A percentile compares a stretch with the other conserved stretches of the same genome.
phyloP scores from a whole-genome alignment of 1,139 yeast species.

The Taphrina confusa region DNA sequence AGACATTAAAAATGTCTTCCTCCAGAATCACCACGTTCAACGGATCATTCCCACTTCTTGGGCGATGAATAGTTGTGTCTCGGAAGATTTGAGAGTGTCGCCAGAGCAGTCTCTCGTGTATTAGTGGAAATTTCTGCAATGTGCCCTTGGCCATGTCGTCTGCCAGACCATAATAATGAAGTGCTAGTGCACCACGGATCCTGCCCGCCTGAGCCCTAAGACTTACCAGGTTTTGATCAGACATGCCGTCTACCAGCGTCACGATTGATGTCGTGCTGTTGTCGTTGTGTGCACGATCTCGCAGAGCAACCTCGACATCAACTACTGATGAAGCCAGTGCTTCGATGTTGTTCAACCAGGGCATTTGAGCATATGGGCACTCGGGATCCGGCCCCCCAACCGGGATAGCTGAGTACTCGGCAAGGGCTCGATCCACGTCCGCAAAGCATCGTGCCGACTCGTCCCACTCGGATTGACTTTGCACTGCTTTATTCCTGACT shows the following conservation, averaged over 20 bases:
- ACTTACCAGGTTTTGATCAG: conserved; percentile 24
- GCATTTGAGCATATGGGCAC: neutral
- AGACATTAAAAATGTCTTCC: neutral
- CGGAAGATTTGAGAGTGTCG: no score
- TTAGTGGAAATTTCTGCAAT: no score
- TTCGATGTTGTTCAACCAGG: neutral
- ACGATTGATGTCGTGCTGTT: conserved; percentile 7
- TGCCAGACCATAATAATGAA: neutral
- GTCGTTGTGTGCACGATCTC: conserved; percentile 29
- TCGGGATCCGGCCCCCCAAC: neutral
- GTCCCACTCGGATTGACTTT: no score
- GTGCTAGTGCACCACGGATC: neutral
- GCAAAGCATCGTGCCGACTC: conserved; percentile 2
- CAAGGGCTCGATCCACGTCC: neutral
- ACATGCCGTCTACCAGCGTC: conserved; percentile 17
- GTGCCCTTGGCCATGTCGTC: no score
- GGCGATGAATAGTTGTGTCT: no score
- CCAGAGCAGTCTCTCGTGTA: no score
- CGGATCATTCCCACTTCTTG: no score
- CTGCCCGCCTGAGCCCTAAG: conserved; percentile 16
- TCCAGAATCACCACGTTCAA: neutral
- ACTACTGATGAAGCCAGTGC: conserved; percentile 15
- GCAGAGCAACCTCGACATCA: conserved; percentile 28
- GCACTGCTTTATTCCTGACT: neutral
- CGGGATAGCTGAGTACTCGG: neutral